Percentiles rank a stretch among this genome's conserved stretches.
These are phyloP conservation scores for Keithomyces neogunnii DNA, from an alignment of 2,329 filamentous ascomycete genomes.

Conservation along the genomic window DNA sequence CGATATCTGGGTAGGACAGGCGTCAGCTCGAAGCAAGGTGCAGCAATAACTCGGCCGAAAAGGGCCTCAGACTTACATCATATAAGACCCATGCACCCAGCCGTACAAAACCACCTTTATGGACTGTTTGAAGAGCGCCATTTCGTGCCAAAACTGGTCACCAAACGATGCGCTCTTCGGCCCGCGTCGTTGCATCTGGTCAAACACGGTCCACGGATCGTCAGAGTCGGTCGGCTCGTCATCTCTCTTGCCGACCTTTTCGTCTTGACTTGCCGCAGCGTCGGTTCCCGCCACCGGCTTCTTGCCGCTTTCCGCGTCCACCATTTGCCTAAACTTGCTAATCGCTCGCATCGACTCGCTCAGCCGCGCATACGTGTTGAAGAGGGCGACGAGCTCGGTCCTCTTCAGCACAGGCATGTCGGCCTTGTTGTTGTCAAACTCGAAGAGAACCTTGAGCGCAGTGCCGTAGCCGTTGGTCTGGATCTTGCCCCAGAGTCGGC, in stretches of 20 bases:
- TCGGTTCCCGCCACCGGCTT: conserved; percentile 9
- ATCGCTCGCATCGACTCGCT: conserved; percentile 72
- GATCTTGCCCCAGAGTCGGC: conserved; percentile 93
- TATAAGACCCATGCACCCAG: conserved; percentile 62
- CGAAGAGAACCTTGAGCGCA: conserved; percentile 90
- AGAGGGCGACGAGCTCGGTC: conserved; percentile 86
- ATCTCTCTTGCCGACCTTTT: conserved; percentile 22
- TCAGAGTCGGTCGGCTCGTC: conserved; percentile 15
- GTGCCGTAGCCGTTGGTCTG: conserved; percentile 93
- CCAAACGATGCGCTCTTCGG: conserved; percentile 25
- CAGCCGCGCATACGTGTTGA: conserved; percentile 88
- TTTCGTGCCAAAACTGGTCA: conserved; percentile 57
- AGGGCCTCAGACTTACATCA: conserved; percentile 51
- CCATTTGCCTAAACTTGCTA: conserved; percentile 57
- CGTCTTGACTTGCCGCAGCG: conserved; percentile 16
- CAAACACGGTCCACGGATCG: not conserved
- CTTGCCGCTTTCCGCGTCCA: conserved; percentile 34
- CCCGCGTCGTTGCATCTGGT: conserved; percentile 20
- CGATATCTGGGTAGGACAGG: not conserved
- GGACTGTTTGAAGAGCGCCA: conserved; percentile 52
- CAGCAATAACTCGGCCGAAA: not conserved
- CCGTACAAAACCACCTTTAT: conserved; percentile 57
- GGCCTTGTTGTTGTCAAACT: conserved; percentile 66
- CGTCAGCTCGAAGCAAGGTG: not conserved
- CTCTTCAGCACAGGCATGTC: conserved; percentile 66